Base-by-base conservation (phyloP, 192 early-diverging fungal species). In the Podila epicladia region DNA sequence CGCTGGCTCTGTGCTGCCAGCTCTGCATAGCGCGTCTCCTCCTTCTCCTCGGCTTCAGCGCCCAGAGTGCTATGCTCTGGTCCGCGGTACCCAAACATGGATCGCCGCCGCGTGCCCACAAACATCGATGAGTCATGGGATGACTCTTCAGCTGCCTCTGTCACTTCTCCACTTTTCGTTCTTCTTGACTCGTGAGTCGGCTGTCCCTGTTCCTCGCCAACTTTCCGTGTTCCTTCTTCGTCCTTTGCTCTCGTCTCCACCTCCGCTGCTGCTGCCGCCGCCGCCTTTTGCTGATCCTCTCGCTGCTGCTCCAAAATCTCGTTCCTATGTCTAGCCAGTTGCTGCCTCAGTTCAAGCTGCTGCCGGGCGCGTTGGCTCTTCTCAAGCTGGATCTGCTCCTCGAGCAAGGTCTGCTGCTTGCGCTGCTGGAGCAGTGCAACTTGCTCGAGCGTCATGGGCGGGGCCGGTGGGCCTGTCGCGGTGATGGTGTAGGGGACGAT, bases 391-490 rank as follows among this genome's bases (percentile, higher is more conserved):
- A 80, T 60, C 45, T 80, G 71, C 35, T 73, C 71, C 32, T 80
- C 66, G 5, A 80, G 70, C 8, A 62, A 66, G 8, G 31, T n/a
- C 12, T 65, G 66, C 45, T 69, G 61, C 45, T 65, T 61, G 0
- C 32, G 64, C 15, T 68, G 69, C n/a, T 55, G 59, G 11, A 38
- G 35, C 32, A 65, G 33, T 0, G 55, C 37, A 13, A 60, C 62
- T 69, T 80, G 77, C 32, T 80, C 77, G 15, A 51, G 66, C 9
- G 77, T 73, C 71, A 80, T 65, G 49, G 77, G 77, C 22, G 70
- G 58, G n/a, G 70, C 69, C 4, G 77, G 77, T 29, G 77, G 77
- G 49, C 31, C 31, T 9, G 7, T 29, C 9, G 71, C 45, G 2
- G 59, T 31, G 33, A 72, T 38, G 3, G 51, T 59, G 48, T 69